These are phyloP conservation scores for Monosporozyma solicola DNA, from an alignment of 805 yeast genomes.

Conservation along the genomic window DNA sequence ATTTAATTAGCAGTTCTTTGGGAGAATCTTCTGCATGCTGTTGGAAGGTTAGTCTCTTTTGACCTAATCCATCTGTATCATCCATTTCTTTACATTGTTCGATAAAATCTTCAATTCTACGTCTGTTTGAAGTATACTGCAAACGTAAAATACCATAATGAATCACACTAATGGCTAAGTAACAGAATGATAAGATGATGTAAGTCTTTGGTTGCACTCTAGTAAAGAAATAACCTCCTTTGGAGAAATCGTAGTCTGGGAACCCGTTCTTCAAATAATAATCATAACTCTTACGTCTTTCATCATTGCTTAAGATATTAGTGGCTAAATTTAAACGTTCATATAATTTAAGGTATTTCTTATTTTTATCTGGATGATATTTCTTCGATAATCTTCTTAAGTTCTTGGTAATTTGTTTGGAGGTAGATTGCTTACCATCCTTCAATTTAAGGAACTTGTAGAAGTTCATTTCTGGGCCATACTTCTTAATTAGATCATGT, in stretches of 20 bases:
- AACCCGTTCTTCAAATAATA: constrained; percentile 76
- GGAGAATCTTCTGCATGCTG: constrained; percentile 37
- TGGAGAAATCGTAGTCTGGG: constrained; percentile 70
- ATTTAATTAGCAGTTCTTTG: constrained; percentile 45
- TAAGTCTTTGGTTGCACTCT: constrained; percentile 59
- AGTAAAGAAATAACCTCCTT: constrained; percentile 44
- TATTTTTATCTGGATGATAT: constrained; percentile 80
- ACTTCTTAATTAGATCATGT: constrained; percentile 51
- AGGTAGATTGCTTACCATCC: constrained; percentile 32
- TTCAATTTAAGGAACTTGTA: constrained; percentile 57
- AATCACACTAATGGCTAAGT: constrained; percentile 41
- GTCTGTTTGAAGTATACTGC: constrained; percentile 47
- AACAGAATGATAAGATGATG: constrained; percentile 44
- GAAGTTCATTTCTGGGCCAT: constrained; percentile 54
- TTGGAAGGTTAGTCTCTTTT: constrained; percentile 35
- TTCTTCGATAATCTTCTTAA: constrained; percentile 62
- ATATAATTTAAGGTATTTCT: constrained; percentile 42
- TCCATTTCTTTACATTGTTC: constrained; percentile 45
- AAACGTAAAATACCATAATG: constrained; percentile 52
- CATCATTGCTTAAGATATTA: constrained; percentile 55
- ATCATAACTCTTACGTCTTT: constrained; percentile 67
- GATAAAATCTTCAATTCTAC: constrained; percentile 45
- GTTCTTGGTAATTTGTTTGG: constrained; percentile 51
- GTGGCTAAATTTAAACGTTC: constrained; percentile 72
- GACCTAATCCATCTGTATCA: constrained; percentile 48